These are phyloP conservation scores for Dianthus caryophyllus DNA, from an alignment of 148 eudicot genomes.

Conservation along the genomic window DNA sequence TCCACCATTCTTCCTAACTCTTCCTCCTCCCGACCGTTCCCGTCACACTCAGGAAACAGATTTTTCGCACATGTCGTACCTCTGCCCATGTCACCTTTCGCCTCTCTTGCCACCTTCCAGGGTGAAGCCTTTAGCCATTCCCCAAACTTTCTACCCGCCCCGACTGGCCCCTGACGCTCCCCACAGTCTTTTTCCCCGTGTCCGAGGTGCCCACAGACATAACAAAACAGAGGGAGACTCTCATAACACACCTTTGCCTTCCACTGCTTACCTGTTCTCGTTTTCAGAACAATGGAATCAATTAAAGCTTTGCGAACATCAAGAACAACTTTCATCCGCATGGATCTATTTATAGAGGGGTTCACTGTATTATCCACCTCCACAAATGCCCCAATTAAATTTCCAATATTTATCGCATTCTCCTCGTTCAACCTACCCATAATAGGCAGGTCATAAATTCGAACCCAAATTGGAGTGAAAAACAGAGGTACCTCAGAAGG, in stretches of 20 bases:
- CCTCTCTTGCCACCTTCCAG: neutral
- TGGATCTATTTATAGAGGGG: neutral
- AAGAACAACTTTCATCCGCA: neutral
- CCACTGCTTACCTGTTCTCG: neutral
- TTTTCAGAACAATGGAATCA: neutral
- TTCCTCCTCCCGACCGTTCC: neutral
- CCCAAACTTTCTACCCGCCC: neutral
- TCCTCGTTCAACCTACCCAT: neutral
- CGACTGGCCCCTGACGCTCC: neutral
- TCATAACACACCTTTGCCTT: neutral
- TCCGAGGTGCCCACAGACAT: neutral
- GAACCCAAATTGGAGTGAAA: neutral
- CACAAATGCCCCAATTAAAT: neutral
- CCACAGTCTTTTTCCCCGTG: neutral
- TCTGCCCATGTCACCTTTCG: neutral
- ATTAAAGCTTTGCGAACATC: neutral
- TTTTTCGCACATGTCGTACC: neutral
- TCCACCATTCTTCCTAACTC: neutral
- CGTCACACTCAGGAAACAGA: neutral
- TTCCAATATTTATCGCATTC: neutral
- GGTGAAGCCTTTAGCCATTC: neutral
- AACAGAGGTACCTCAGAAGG: neutral
- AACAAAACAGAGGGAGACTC: neutral
- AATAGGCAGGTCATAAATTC: neutral
- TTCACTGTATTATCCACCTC: neutral